Evolutionary conservation across 495 filamentous ascomycete genomes (phyloP), one percentile per base, ranked within the genome.

Genomic region (Glutinoglossum americanum): DNA sequence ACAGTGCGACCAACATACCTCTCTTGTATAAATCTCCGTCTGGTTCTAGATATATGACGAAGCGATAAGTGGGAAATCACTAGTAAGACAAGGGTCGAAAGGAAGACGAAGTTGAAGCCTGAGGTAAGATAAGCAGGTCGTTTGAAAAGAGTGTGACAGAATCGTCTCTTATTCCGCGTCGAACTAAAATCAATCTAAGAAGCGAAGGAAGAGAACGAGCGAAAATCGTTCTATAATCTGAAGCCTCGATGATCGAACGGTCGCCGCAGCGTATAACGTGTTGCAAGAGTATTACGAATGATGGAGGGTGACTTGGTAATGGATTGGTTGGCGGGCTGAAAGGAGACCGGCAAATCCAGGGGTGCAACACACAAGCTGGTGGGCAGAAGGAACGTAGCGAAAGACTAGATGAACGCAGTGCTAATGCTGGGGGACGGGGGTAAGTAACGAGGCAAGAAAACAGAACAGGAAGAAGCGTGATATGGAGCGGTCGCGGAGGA

Each of bases 11-110:
- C 49, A 28, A 28, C 49, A 19, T 32, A 53, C 49, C 49, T 49
- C 47, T 53, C 49, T 53, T 30, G 49, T 13, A 51, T 51, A 51
- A 51, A 3, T n/a, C 47, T 51, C 21, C 3, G 21, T 51, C 47
- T 25, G 47, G 19, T 25, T 32, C 49, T 27, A 53, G 28, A 53
- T 45, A 53, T 53, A 53, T 53, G 28, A 53, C 23, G 28, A 53
- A 53, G 49, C 28, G 49, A 53, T 32, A 53, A 53, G 49, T 32
- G 49, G 23, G 13, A 17, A 32, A 15, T 3, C 3, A 53, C 49
- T 53, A 53, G 23, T 53, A 53, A 53, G 49, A 53, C 49, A 53
- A 53, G 23, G 11, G 49, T 53, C 13, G 49, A 53, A 53, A 27
- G 19, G 28, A 53, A 53, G 23, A 17, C 23, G 5, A 53, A 53